phyloP scores from a whole-genome alignment of 2,329 filamentous ascomycete species.

The Venturia effusa region DNA sequence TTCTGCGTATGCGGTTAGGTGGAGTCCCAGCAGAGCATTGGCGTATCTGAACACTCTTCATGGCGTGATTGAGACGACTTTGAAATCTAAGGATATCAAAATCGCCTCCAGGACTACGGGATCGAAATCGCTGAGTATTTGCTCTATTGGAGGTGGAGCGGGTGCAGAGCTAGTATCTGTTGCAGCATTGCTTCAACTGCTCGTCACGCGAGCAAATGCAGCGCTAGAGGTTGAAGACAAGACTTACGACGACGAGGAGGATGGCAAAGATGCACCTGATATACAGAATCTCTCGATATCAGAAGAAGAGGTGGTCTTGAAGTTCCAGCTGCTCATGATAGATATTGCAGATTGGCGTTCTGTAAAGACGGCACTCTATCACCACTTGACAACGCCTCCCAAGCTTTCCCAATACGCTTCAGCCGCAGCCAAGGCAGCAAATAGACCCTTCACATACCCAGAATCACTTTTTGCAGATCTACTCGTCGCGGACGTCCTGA shows the following conservation, averaged over 20 bases:
- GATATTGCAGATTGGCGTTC: slow-evolving; percentile 71
- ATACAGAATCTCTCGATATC: background rate
- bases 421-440: slow-evolving; percentile 31
- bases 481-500: slow-evolving; percentile 40
- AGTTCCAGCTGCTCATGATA: slow-evolving; percentile 28
- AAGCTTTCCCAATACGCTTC: slow-evolving; percentile 38
- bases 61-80: slow-evolving; percentile 21
- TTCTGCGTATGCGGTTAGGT: slow-evolving; percentile 75
- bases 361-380: slow-evolving; percentile 49
- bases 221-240: background rate
- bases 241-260: background rate
- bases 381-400: slow-evolving; percentile 42
- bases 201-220: background rate
- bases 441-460: slow-evolving; percentile 24
- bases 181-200: slow-evolving; percentile 25
- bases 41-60: slow-evolving; percentile 60
- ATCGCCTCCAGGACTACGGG: background rate
- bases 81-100: slow-evolving; percentile 10
- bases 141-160: slow-evolving; percentile 54
- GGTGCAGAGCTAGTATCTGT: slow-evolving; percentile 58
- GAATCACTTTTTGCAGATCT: slow-evolving; percentile 30
- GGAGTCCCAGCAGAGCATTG: slow-evolving; percentile 78
- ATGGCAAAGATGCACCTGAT: background rate
- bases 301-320: background rate
- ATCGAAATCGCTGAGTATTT: slow-evolving; percentile 25